These are phyloP conservation scores for Termitomyces sp. DNA, from an alignment of 768 basidiomycete species.

Conservation along the genomic window DNA sequence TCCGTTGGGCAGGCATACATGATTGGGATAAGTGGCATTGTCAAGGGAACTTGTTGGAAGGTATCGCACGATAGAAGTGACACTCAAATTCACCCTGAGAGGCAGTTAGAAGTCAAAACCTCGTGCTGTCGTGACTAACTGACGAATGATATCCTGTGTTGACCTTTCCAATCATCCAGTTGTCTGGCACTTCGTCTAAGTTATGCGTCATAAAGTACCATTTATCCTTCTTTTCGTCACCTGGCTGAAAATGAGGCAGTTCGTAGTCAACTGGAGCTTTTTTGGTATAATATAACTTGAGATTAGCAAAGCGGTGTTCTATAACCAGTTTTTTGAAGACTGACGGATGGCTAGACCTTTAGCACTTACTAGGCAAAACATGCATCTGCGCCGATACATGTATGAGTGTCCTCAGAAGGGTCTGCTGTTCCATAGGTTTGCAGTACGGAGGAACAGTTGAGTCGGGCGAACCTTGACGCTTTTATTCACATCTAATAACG, in stretches of 20 bases:
- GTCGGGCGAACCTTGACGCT: constrained; percentile 59
- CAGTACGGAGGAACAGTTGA: neutral
- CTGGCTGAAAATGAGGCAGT: constrained; percentile 73
- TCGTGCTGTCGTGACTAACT: constrained; percentile 12
- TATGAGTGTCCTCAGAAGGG: constrained; percentile 71
- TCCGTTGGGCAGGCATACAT: constrained; percentile 30
- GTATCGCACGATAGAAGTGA: constrained; percentile 70
- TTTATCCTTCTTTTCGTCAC: constrained; percentile 64
- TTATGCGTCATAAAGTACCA: constrained; percentile 83
- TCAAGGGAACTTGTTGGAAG: constrained; percentile 63
- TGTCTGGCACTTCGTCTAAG: constrained; percentile 68
- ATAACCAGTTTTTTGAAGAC: neutral
- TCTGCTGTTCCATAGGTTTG: constrained; percentile 30
- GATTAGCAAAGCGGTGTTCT: constrained; percentile 83
- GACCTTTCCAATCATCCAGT: constrained; percentile 60
- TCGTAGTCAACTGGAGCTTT: constrained; percentile 79
- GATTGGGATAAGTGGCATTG: constrained; percentile 47
- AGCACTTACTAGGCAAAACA: constrained; percentile 59
- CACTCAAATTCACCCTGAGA: constrained; percentile 60
- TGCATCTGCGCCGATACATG: constrained; percentile 81
- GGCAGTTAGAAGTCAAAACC: neutral
- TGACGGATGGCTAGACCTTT: neutral
- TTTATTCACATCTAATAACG: constrained; percentile 75
- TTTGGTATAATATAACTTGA: constrained; percentile 83
- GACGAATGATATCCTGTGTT: constrained; percentile 75